These are phyloP conservation scores for Mycena pura DNA, from an alignment of 768 basidiomycete genomes.

Conservation along the genomic window DNA sequence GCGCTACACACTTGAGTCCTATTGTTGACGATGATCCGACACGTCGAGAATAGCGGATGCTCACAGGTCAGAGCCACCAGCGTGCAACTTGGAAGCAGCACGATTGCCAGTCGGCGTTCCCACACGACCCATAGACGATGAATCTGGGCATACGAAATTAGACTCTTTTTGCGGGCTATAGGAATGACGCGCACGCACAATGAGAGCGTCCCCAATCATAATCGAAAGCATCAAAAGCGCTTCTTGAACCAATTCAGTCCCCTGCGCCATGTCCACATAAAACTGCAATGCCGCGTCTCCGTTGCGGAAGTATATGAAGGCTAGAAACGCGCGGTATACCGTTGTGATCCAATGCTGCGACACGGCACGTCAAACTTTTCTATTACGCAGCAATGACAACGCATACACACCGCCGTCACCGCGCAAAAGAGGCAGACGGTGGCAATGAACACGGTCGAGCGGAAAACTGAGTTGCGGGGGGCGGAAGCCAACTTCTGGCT, in stretches of 20 bases:
- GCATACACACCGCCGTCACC: conserved; percentile 13
- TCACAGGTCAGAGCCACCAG: conserved; percentile 19
- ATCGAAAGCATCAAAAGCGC: conserved; percentile 19
- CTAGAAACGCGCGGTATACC: conserved; percentile 16
- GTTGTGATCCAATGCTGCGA: conserved; percentile 22
- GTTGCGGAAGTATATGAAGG: conserved; percentile 14
- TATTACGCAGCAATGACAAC: neutral
- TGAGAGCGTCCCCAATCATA: conserved; percentile 22
- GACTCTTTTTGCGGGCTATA: neutral
- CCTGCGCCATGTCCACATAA: conserved; percentile 12
- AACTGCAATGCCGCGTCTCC: conserved; percentile 8
- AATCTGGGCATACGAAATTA: neutral
- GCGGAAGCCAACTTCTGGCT: neutral
- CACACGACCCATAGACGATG: conserved; percentile 25
- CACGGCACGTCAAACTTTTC: too few relatives aligned
- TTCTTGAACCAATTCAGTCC: conserved; percentile 12
- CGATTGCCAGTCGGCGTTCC: conserved; percentile 9
- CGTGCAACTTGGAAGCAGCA: conserved; percentile 16
- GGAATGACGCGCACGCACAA: neutral
- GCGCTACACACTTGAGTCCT: conserved; percentile 8
- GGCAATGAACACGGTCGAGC: conserved; percentile 19
- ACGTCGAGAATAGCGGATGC: neutral
- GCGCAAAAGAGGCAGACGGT: conserved; percentile 15
- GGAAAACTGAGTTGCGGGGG: conserved; percentile 4
- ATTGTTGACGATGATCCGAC: neutral